These are phyloP conservation scores for Pseudogymnoascus sp. DNA, from an alignment of 2,329 filamentous ascomycete species.

Conservation along the genomic window DNA sequence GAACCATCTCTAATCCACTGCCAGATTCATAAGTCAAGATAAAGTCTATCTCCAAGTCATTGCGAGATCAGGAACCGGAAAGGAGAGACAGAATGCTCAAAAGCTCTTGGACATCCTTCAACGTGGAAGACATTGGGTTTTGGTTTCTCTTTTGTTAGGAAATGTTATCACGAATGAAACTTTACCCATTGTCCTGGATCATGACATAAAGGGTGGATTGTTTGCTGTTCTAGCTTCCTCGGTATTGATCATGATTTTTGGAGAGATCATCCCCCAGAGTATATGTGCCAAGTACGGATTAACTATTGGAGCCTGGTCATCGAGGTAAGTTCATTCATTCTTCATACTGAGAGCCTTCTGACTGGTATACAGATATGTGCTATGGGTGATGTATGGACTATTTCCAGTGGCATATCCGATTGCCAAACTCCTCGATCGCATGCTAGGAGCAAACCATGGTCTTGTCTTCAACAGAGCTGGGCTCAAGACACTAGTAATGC, in stretches of 20 bases:
- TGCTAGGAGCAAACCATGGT: slow-evolving; percentile 90
- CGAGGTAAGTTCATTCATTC: too few relatives aligned
- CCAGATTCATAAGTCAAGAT: slow-evolving; percentile 54
- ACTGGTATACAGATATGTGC: slow-evolving; percentile 78
- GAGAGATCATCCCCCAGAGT: slow-evolving; percentile 92
- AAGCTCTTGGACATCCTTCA: slow-evolving; percentile 74
- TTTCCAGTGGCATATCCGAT: slow-evolving; percentile 88
- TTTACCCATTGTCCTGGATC: slow-evolving; percentile 86
- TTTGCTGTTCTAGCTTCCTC: slow-evolving; percentile 92
- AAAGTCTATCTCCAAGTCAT: slow-evolving; percentile 97
- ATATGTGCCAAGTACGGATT: slow-evolving; percentile 94
- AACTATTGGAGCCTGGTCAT: slow-evolving; percentile 70
- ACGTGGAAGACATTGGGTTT: slow-evolving; percentile 93
- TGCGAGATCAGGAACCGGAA: slow-evolving; percentile 71
- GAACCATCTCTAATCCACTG: background rate
- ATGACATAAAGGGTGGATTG: slow-evolving; percentile 88
- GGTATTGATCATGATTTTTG: slow-evolving; percentile 93
- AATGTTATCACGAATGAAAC: slow-evolving; percentile 99
- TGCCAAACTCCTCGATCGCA: slow-evolving; percentile 87
- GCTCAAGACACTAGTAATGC: slow-evolving; percentile 87
- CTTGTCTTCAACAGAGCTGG: slow-evolving; percentile 98
- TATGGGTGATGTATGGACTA: slow-evolving; percentile 85
- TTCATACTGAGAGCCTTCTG: too few relatives aligned
- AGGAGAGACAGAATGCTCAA: slow-evolving; percentile 79
- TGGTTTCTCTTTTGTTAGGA: slow-evolving; percentile 86